Base-by-base conservation (phyloP, 306 rosid species). In the Casuarina cunninghamiana region DNA sequence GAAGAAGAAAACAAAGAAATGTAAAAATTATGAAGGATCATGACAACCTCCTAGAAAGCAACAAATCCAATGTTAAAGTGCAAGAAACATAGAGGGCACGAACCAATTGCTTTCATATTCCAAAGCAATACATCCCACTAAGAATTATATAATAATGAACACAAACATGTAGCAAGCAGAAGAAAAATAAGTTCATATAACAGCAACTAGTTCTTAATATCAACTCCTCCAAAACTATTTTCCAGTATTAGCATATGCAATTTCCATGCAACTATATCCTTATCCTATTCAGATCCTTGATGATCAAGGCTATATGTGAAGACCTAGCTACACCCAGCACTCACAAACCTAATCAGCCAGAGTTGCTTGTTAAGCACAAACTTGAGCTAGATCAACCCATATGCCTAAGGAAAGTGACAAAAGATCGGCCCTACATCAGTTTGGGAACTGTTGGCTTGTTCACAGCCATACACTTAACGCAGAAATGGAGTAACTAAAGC, bases 41-140 rank as follows among this genome's bases (percentile, higher is more conserved):
- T 45, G 9, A 16, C 5, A n/a, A 62, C 37, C 53, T 57, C 38
- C 67, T 37, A 60, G 67, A 35, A 60, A 60, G 4, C 9, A 38
- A 16, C 57, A 57, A 74, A 12, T 19, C 97, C 97, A 75, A 89
- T 60, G 11, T 26, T 60, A 60, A 15, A 58, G 39, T 21, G 38
- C 37, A 35, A 10, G 41, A 46, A 7, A 7, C 5, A 10, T 13
- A 10, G 11, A 35, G 67, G 17, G 3, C 42, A 4, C 67, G 35
- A 32, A 60, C 42, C 10, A 32, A 32, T 6, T 60, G 11, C 35
- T 42, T 60, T 60, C 60, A 53, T 53, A 15, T 53, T 15, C 4
- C 60, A 0, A 13, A 16, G 60, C 16, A 32, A 9, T 60, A 60
- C n/a, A 60, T 32, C 10, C 39, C 67, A 10, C 35, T 32, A 7